Conservation (phyloP, 768 basidiomycete species). For the Lanmaoa pseudosensibilis region DNA sequence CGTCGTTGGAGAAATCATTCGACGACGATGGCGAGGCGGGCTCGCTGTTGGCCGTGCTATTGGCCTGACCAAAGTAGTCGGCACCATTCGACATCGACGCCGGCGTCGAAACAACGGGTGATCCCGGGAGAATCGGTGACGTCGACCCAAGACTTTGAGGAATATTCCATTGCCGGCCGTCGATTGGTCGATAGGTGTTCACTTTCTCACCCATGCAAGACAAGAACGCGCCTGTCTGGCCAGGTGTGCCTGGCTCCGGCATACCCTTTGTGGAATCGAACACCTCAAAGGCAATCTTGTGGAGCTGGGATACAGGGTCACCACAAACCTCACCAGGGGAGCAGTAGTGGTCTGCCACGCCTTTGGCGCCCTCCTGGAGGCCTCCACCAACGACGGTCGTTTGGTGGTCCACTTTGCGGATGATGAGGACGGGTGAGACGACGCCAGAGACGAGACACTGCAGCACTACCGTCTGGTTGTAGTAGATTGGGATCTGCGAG, state of each 20-base stretch:
- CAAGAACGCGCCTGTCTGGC: slow-evolving; percentile 77
- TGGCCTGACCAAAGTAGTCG: slow-evolving; percentile 62
- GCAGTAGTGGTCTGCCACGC: slow-evolving; percentile 81
- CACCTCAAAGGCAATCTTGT: slow-evolving; percentile 94
- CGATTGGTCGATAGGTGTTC: slow-evolving; percentile 83
- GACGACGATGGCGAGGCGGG: slow-evolving; percentile 62
- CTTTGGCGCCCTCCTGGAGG: slow-evolving; percentile 84
- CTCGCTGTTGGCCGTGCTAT: slow-evolving; percentile 54
- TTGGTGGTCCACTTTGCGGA: slow-evolving; percentile 90
- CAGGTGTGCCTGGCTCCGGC: slow-evolving; percentile 77
- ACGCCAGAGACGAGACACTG: slow-evolving; percentile 94
- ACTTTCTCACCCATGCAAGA: slow-evolving; percentile 94
- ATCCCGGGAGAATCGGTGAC: slow-evolving; percentile 64
- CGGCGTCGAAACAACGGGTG: slow-evolving; percentile 67
- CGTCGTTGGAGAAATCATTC: slow-evolving; percentile 78
- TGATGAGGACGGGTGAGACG: slow-evolving; percentile 89
- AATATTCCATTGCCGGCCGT: slow-evolving; percentile 76
- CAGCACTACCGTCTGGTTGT: slow-evolving; percentile 94
- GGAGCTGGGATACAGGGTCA: slow-evolving; percentile 92
- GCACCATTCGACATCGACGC: slow-evolving; percentile 49
- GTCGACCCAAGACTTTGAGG: slow-evolving; percentile 43
- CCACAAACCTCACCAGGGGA: slow-evolving; percentile 84
- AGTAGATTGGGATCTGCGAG: slow-evolving; percentile 87
- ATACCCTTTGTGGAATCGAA: slow-evolving; percentile 68
- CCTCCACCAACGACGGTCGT: slow-evolving; percentile 90